phyloP scores from a whole-genome alignment of 108 stramenopile genomes.

The Aurantiochytrium sp. region DNA sequence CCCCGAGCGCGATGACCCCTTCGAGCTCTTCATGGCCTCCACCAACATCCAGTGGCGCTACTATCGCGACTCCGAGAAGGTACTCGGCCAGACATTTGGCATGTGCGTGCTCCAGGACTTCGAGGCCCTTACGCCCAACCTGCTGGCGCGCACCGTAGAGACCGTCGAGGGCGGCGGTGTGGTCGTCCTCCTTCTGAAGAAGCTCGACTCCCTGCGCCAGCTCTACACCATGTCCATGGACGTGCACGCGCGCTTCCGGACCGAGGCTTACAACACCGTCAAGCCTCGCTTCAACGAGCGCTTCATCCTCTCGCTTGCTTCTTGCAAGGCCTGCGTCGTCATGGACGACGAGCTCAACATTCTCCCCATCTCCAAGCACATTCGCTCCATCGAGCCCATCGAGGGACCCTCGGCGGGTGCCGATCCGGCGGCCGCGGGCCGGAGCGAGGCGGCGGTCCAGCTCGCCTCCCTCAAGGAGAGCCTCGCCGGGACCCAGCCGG shows the following conservation, averaged over 20 bases:
- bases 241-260: conserved; percentile 91
- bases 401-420: conserved; percentile 42
- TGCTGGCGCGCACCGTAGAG: conserved; percentile 95
- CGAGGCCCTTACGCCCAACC: conserved; percentile 95
- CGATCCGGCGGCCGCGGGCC: neutral
- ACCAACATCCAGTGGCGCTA: conserved; percentile 97
- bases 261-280: conserved; percentile 69
- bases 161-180: conserved; percentile 96
- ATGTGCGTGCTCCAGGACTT: conserved; percentile 96
- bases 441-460: conserved; percentile 60
- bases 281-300: conserved; percentile 98
- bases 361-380: conserved; percentile 72
- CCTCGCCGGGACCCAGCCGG: conserved; percentile 81
- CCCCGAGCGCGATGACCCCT: conserved; percentile 68
- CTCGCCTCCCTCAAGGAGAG: conserved; percentile 76
- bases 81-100: conserved; percentile 90
- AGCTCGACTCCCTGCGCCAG: conserved; percentile 88
- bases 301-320: conserved; percentile 85
- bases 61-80: conserved; percentile 92
- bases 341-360: conserved; percentile 99
- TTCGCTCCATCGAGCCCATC: conserved; percentile 2
- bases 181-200: conserved; percentile 82
- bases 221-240: conserved; percentile 98
- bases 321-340: conserved; percentile 81
- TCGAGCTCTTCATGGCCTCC: conserved; percentile 91